Evolutionary conservation across 2,329 filamentous ascomycete species (phyloP).

Genomic region (Ophiostoma quercus): DNA sequence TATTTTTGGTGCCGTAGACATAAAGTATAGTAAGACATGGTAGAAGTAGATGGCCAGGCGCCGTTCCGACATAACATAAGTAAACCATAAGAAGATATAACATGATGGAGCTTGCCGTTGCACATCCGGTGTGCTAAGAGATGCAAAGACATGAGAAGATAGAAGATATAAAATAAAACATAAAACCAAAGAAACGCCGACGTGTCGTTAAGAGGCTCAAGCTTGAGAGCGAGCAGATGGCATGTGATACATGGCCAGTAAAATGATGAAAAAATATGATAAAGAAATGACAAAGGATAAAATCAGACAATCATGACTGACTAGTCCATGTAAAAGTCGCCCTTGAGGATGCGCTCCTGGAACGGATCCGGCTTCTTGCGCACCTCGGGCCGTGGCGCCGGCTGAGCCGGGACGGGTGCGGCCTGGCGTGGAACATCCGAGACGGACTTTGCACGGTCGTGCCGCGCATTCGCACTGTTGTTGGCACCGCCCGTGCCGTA

Average conservation of each 20-base stretch:
- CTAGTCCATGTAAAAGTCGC: conserved; percentile 96
- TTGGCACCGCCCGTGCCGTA: conserved; percentile 4
- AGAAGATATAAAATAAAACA: background rate
- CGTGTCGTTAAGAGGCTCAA: conserved; percentile 16
- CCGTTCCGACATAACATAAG: background rate
- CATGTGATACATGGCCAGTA: background rate
- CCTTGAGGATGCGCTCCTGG: conserved; percentile 94
- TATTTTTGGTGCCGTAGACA: conserved; percentile 9
- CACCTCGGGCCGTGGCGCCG: conserved; percentile 45
- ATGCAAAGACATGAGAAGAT: background rate
- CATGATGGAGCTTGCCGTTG: background rate
- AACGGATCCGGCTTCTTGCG: conserved; percentile 79
- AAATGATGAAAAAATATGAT: background rate
- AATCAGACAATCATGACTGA: background rate
- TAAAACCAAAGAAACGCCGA: conserved; percentile 11
- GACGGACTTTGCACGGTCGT: conserved; percentile 66
- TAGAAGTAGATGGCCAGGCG: background rate
- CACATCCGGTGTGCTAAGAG: background rate
- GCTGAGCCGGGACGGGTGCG: conserved; percentile 47
- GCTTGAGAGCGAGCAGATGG: conserved; percentile 9
- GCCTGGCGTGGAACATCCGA: conserved; percentile 44
- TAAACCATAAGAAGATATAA: background rate
- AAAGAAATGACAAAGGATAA: background rate
- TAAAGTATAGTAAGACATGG: background rate
- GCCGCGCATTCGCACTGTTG: conserved; percentile 31